A percentile compares a stretch with the other conserved stretches of the same genome.
Conservation (phyloP, 2,329 filamentous ascomycete genomes). For the Diplocarpon rosae region DNA sequence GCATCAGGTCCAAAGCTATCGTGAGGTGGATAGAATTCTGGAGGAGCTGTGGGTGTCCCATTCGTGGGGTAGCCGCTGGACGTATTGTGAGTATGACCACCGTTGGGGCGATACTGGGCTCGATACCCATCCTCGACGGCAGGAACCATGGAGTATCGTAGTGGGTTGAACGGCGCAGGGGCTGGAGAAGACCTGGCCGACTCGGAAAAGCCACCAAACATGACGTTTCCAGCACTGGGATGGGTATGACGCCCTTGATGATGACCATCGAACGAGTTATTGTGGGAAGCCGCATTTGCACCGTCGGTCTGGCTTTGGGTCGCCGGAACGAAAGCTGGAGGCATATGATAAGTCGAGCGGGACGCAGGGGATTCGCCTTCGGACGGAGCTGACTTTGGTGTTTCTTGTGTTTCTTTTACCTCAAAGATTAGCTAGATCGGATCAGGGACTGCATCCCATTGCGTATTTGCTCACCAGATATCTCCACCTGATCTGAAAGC, state of each 20-base stretch:
- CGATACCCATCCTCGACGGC: slow-evolving; percentile 11
- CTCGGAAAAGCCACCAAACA: slow-evolving; percentile 43
- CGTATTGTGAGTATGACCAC: slow-evolving; percentile 17
- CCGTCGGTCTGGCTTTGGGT: slow-evolving; percentile 13
- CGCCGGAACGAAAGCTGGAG: slow-evolving; percentile 33
- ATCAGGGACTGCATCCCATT: not conserved
- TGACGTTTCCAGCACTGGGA: slow-evolving; percentile 43
- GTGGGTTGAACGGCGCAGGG: slow-evolving; percentile 25
- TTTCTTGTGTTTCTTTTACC: slow-evolving; percentile 12
- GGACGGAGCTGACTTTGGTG: slow-evolving; percentile 16
- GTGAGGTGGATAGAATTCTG: slow-evolving; percentile 18
- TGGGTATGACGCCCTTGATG: slow-evolving; percentile 39
- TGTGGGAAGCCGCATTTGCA: slow-evolving; percentile 7
- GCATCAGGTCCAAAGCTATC: slow-evolving; percentile 15
- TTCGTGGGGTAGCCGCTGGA: slow-evolving; percentile 23
- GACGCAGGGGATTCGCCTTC: slow-evolving; percentile 20
- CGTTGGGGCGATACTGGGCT: slow-evolving; percentile 14
- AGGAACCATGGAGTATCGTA: slow-evolving; percentile 21
- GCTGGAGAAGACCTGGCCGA: slow-evolving; percentile 49
- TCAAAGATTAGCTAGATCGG: not conserved
- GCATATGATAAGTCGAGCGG: slow-evolving; percentile 32
- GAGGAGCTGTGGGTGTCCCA: slow-evolving; percentile 17
- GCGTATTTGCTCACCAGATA: slow-evolving; percentile 12
- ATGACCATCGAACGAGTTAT: slow-evolving; percentile 18
- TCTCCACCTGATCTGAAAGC: slow-evolving; percentile 9